Evolutionary conservation across 2,329 filamentous ascomycete genomes (phyloP), one percentile per base, ranked within the genome.

Genomic region (Incumbomyces lentus): DNA sequence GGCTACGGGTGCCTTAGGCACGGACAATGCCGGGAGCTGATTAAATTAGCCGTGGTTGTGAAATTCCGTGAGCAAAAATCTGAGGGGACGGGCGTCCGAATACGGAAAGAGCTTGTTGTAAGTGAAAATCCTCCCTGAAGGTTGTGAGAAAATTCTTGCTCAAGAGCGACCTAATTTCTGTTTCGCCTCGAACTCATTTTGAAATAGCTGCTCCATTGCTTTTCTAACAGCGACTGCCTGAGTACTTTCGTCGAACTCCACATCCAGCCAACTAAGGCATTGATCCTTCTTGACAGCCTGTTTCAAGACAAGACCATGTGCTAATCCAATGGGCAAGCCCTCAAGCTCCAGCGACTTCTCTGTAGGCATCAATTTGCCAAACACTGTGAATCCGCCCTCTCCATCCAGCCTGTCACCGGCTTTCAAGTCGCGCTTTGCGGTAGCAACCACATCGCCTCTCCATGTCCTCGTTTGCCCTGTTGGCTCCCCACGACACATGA

Each of bases 401-500:
- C 66, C 67, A 49, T 70, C 69, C 0, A 70, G 60, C 57, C 63
- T 68, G 57, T 70, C 69, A 34, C 64, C 67, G 11, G 61, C 61
- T 40, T 64, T 60, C n/a, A 71, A 59, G 47, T 70, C 66, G 8
- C 65, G 60, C 58, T 71, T 71, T 18, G 68, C 67, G 3, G 67
- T 70, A 4, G 69, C 68, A 7, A 71, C 65, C n/a, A 69, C 67
- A 50, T 72, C 68, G 18, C 64, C 68, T 0, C 61, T 59, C 61
- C 64, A 70, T 0, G 64, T 67, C 56, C 64, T 64, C n/a, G 61
- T 67, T 51, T 69, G 65, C 3, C 67, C 67, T 1, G 67, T 70
- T 13, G 68, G 68, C 55, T 72, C 68, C 31, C 65, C 66, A 6
- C 68, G 65, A 43, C 64, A 64, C 66, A 70, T 68, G 53, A 70